Base-by-base conservation (phyloP, 2,329 filamentous ascomycete genomes). In the Scopulariopsis brevicaulis region DNA sequence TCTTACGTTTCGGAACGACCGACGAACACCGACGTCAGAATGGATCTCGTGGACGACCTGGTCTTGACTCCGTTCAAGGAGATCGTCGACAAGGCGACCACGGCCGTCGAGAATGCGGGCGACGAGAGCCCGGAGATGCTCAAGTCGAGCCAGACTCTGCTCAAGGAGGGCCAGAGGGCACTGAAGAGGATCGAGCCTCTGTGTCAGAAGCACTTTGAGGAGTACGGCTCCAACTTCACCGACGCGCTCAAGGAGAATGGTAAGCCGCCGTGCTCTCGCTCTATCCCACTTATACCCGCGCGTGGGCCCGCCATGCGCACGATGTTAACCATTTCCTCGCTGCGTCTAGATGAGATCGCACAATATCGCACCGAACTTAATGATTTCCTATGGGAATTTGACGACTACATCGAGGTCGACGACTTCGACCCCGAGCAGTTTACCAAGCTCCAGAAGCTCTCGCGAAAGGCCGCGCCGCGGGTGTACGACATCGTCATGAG, bases 321-420 rank as follows among this genome's bases (percentile, higher is more conserved):
- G 12, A 18, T 25, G 34, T 14, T 46, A 24, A 58, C 28, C 11
- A 15, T 12, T 14, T 22, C n/a, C 7, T n/a, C 12, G 4, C 20
- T 53, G 35, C 14, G n/a, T 34, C 10, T 61, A 81, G 80, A 77
- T 58, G 76, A 76, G 37, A 78, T 83, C 56, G 73, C 76, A 57
- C 67, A 72, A 52, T 76, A 73, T 59, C 72, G 79, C 53, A 69
- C 71, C 20, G 71, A 76, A 58, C 69, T 83, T 48, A 76, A 73
- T 59, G 73, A 78, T 53, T 63, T 81, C 25, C 67, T 82, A 7
- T 83, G 79, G 74, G 79, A 79, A 56, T 82, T 83, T 62, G 80
- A 83, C 58, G 79, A 83, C 57, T 81, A 71, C 61, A 67, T 77
- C 60, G 76, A 79, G 55, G 63, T 68, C 15, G 74, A 78, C 37